Evolutionary conservation across 108 stramenopile genomes (phyloP).

Genomic region (Skeletonema grethae): DNA sequence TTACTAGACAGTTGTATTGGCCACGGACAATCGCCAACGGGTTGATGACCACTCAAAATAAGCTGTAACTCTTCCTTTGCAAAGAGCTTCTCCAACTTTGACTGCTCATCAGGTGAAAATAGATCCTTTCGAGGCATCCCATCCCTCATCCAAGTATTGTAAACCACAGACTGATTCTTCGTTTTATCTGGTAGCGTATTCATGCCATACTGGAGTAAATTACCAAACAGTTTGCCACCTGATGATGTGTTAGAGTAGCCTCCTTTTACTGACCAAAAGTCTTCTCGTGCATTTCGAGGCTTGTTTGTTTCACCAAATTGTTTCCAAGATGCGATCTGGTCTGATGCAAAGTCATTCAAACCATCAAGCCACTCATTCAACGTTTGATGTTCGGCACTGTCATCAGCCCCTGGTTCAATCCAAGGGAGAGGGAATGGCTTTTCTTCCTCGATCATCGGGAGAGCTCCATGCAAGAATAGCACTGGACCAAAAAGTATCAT

Average conservation of each 20-base stretch:
- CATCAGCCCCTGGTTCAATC: slow-evolving; percentile 20
- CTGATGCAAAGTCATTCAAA: slow-evolving; percentile 62
- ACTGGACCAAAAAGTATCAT: slow-evolving; percentile 55
- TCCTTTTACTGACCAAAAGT: slow-evolving; percentile 67
- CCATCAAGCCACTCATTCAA: slow-evolving; percentile 65
- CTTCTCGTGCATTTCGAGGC: slow-evolving; percentile 3
- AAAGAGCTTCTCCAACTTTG: slow-evolving; percentile 51
- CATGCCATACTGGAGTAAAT: slow-evolving; percentile 83
- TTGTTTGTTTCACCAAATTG: slow-evolving; percentile 20
- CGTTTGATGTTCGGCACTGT: slow-evolving; percentile 1
- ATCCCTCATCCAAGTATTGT: slow-evolving; percentile 65
- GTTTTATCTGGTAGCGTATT: slow-evolving; percentile 59
- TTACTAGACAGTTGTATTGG: slow-evolving; percentile 57
- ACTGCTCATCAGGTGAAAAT: slow-evolving; percentile 27
- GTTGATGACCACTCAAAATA: slow-evolving; percentile 80
- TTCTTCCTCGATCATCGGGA: slow-evolving; percentile 48
- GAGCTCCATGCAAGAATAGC: slow-evolving; percentile 79
- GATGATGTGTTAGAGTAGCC: slow-evolving; percentile 54
- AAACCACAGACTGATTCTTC: slow-evolving; percentile 74
- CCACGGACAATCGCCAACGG: slow-evolving; percentile 80
- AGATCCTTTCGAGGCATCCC: slow-evolving; percentile 70
- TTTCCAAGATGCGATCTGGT: slow-evolving; percentile 61
- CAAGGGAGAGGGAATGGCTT: slow-evolving; percentile 72
- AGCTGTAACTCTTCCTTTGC: slow-evolving; percentile 43
- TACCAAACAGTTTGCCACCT: slow-evolving; percentile 42